These are phyloP conservation scores for Cadophora sp. DNA, from an alignment of 2,329 filamentous ascomycete species.

Conservation along the genomic window DNA sequence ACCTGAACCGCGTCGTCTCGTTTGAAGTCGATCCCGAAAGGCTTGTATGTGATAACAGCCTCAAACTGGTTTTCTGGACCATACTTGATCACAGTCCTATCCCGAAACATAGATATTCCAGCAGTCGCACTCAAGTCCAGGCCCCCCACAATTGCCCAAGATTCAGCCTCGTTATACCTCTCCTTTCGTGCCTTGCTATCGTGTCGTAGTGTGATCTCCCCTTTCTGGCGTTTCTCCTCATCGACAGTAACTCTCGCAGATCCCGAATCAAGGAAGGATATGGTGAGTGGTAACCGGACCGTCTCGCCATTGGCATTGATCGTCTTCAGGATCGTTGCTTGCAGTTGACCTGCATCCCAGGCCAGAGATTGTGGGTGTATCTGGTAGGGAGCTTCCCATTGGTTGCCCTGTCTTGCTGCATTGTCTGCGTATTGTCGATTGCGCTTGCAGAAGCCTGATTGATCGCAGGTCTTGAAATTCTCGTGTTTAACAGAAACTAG, in stretches of 20 bases:
- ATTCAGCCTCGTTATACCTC: conserved; percentile 89
- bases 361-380: conserved; percentile 74
- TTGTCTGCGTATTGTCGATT: conserved; percentile 90
- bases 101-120: conserved; percentile 64
- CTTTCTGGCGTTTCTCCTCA: conserved; percentile 87
- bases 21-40: conserved; percentile 87
- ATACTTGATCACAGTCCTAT: conserved; percentile 78
- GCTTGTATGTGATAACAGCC: conserved; percentile 81
- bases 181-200: conserved; percentile 87
- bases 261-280: conserved; percentile 90
- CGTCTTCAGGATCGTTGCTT: conserved; percentile 82
- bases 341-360: conserved; percentile 81
- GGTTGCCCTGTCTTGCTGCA: conserved; percentile 66
- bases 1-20: conserved; percentile 83
- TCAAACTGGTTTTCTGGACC: conserved; percentile 79
- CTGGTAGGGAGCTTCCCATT: conserved; percentile 82
- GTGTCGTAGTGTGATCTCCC: conserved; percentile 86
- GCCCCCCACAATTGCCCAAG: conserved; percentile 87
- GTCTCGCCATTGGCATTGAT: conserved; percentile 69
- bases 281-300: conserved; percentile 79
- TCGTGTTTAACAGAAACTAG: conserved; percentile 88
- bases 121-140: conserved; percentile 75
- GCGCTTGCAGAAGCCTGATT: conserved; percentile 96
- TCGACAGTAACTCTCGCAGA: conserved; percentile 87
- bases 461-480: conserved; percentile 95